Conservation (phyloP, 2,329 filamentous ascomycete species). For the Penicillium rolfsii region DNA sequence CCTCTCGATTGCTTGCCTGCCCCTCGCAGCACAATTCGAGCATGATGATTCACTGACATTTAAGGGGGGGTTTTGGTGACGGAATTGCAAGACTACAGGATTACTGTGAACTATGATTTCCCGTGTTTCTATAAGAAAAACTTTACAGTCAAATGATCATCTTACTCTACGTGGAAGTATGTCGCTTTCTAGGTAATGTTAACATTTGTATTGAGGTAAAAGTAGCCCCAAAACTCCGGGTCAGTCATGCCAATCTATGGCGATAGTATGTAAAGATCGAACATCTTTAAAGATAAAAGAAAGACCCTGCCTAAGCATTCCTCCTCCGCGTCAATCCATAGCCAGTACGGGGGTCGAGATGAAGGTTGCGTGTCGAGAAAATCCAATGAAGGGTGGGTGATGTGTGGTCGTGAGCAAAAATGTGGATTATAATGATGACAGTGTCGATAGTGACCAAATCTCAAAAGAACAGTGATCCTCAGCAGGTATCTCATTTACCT, state of each 20-base stretch:
- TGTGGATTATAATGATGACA: no score
- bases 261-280: constrained; percentile 13
- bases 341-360: constrained; percentile 10
- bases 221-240: constrained; percentile 30
- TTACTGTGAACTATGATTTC: background rate
- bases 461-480: no score
- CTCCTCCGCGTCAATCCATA: constrained; percentile 16
- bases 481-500: constrained; percentile 4
- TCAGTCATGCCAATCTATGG: constrained; percentile 22
- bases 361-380: constrained; percentile 8
- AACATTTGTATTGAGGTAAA: constrained; percentile 20
- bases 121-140: background rate
- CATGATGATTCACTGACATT: background rate
- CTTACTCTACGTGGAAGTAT: background rate
- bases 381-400: background rate
- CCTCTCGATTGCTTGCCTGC: background rate
- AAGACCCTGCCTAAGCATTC: constrained; percentile 15
- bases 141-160: background rate
- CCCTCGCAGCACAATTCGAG: background rate
- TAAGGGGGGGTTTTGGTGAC: background rate
- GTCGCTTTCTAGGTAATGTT: background rate
- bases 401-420: constrained; percentile 8
- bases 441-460: constrained; percentile 2
- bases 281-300: constrained; percentile 21
- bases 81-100: background rate